Base-by-base conservation (phyloP, 257 asterid genomes). In the Solanum corneliomulleri region DNA sequence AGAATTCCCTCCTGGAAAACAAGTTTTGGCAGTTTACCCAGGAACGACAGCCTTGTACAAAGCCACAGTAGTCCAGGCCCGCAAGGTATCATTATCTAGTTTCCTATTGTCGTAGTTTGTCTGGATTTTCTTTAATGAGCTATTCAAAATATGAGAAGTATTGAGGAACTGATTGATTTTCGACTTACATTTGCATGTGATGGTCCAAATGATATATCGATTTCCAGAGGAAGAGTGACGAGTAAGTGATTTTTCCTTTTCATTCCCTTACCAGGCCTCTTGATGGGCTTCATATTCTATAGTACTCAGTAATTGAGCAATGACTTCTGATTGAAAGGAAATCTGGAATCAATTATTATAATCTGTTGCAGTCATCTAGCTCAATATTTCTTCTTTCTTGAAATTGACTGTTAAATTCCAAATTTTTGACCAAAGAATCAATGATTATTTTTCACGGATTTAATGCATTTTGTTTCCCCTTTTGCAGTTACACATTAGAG, bases 1-100 rank as follows among this genome's bases (percentile, higher is more conserved):
- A 72, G 98, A 97, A 83, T 96, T 96, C 70, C 94, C 93, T 77
- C 95, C 92, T n/a, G 99, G 99, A 56, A 93, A 89, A 89, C 96
- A 95, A 74, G 99, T 97, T 82, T 90, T 96, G 91, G 99, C 99
- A 18, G 98, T 97, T 88, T 96, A 97, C 90, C 99, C 99, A 29
- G 97, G 94, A 88, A 97, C 99, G 89, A 96, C 98, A 3, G 97
- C 99, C 13, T 93, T 97, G 45, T 97, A 96, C 86, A 97, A 96
- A 92, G 99, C 99, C 29, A 97, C 99, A 9, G 99, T 97, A 33
- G 97, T 92, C 89, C 98, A 89, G 90, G 83, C 95, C 84, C 98
- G 98, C 64, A 97, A 97, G 98, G 99, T 97, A 92, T 58, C 62
- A 12, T 7, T 81, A 86, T 76, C 41, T 87, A 60, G 47, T 18